Evolutionary conservation across 345 rosid species (phyloP), one percentile per base, ranked within the genome.

Genomic region (Aquilaria yunnanensis): DNA sequence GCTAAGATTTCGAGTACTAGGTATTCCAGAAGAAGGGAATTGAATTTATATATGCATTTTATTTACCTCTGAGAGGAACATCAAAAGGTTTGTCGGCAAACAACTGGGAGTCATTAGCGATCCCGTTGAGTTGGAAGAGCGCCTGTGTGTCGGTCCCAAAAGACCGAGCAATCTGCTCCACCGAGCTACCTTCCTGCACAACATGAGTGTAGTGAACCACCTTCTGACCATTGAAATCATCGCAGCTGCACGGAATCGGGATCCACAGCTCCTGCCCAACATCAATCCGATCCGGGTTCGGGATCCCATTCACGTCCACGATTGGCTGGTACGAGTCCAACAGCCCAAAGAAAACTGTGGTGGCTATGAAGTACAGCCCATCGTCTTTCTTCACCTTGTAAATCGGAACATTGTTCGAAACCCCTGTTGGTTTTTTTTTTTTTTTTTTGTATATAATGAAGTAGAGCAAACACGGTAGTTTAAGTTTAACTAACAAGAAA

Each of bases 221-320:
- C 52, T 47, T 62, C 65, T 67, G 32, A 7, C 81, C 85, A 11
- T 64, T 66, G 59, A 82, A 77, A 12, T 54, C 54, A 8, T 82
- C 90, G 12, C 90, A 88, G 75, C 96, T 86, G 69, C 88, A 88
- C 1, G 92, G 85, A 41, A 86, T 70, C 12, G 90, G 88, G 65
- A 86, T 82, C 85, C 75, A 62, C 57, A 89, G 61, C 63, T 14
- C 6, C 52, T 84, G 78, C 54, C 85, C 90, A 0, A 16, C 0
- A 0, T 37, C 3, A 30, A 89, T 85, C 33, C 12, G 0, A 65
- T 61, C 0, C 0, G 74, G 1, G 41, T 85, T 14, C 6, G 57
- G 1, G 33, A 86, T 70, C 4, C 1, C 9, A 59, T 84, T 88
- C 12, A 60, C 52, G 14, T 29, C 74, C 56, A 12, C 62, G 68